Conservation (phyloP, 805 yeast species). For the Schwanniomyces vanrijiae region DNA sequence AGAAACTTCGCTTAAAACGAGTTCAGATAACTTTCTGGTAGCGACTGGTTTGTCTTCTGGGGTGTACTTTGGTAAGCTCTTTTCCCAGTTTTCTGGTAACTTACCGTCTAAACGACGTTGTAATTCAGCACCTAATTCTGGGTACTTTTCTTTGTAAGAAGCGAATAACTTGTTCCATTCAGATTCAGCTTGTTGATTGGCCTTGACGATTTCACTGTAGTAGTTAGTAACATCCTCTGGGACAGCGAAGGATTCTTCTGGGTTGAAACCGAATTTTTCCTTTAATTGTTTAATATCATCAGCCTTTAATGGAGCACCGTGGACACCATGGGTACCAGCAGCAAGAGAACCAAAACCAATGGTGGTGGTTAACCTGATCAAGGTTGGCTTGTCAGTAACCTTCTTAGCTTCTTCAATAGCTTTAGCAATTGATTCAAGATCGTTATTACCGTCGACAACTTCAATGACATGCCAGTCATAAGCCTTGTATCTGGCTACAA, state of each 20-base stretch:
- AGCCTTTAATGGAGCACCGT: slow-evolving; percentile 93
- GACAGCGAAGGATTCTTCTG: slow-evolving; percentile 73
- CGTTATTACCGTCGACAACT: slow-evolving; percentile 80
- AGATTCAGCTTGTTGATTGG: slow-evolving; percentile 66
- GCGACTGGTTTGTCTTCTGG: slow-evolving; percentile 83
- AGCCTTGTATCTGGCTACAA: slow-evolving; percentile 76
- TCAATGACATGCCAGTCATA: slow-evolving; percentile 90
- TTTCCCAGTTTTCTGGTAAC: slow-evolving; percentile 82
- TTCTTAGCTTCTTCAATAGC: slow-evolving; percentile 84
- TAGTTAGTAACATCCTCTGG: slow-evolving; percentile 80
- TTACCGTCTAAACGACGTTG: slow-evolving; percentile 73
- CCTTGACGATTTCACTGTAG: slow-evolving; percentile 55
- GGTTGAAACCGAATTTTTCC: slow-evolving; percentile 82
- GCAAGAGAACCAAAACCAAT: slow-evolving; percentile 90
- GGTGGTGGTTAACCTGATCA: slow-evolving; percentile 84
- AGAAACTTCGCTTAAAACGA: slow-evolving; percentile 62
- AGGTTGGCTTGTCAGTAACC: slow-evolving; percentile 79
- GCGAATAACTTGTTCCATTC: slow-evolving; percentile 72
- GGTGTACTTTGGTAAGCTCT: slow-evolving; percentile 74
- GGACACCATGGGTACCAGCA: slow-evolving; percentile 88
- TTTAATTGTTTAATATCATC: slow-evolving; percentile 91
- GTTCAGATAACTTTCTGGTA: slow-evolving; percentile 91
- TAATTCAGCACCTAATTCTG: slow-evolving; percentile 76
- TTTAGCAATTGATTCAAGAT: slow-evolving; percentile 63
- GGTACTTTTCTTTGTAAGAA: slow-evolving; percentile 66